A percentile compares a stretch with the other conserved stretches of the same genome.
Evolutionary conservation across 768 basidiomycete species (phyloP).

Genomic region (Pulveroboletus sp.): DNA sequence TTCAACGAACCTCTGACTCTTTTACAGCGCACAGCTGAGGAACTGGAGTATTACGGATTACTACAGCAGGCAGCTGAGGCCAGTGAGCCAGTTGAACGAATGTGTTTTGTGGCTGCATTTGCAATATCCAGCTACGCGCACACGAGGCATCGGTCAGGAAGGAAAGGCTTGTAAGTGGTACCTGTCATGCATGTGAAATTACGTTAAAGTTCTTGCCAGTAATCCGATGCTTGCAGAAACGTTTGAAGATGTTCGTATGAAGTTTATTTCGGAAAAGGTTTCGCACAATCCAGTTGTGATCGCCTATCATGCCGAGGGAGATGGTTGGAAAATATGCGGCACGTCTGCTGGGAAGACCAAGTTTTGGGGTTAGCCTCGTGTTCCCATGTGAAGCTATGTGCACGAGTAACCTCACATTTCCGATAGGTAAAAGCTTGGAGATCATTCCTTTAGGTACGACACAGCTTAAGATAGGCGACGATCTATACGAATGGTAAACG

Average conservation of each 20-base stretch:
- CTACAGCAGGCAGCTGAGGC: constrained; percentile 60
- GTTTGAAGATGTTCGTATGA: constrained; percentile 77
- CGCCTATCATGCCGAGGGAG: constrained; percentile 81
- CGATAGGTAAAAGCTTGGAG: constrained; percentile 80
- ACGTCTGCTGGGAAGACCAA: constrained; percentile 83
- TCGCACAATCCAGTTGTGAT: constrained; percentile 80
- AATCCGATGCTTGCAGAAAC: constrained; percentile 89
- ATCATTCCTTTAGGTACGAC: constrained; percentile 76
- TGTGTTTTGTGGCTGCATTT: constrained; percentile 79
- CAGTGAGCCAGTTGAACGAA: constrained; percentile 57
- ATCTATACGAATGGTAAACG: constrained; percentile 67
- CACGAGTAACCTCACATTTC: constrained; percentile 17
- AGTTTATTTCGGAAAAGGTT: constrained; percentile 85
- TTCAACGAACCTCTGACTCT: constrained; percentile 89
- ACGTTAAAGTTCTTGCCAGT: constrained; percentile 37
- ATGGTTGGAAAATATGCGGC: constrained; percentile 68
- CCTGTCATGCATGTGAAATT: constrained; percentile 2
- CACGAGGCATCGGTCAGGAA: constrained; percentile 71
- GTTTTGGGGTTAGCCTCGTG: constrained; percentile 71
- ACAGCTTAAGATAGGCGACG: constrained; percentile 60
- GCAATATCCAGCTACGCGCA: constrained; percentile 83
- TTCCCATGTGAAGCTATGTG: constrained; percentile 9
- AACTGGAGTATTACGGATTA: constrained; percentile 72
- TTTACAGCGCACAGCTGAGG: constrained; percentile 78
- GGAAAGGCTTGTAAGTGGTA: constrained; percentile 78